Conservation (phyloP, 257 asterid species). For the Parsonsia alboflavescens region DNA sequence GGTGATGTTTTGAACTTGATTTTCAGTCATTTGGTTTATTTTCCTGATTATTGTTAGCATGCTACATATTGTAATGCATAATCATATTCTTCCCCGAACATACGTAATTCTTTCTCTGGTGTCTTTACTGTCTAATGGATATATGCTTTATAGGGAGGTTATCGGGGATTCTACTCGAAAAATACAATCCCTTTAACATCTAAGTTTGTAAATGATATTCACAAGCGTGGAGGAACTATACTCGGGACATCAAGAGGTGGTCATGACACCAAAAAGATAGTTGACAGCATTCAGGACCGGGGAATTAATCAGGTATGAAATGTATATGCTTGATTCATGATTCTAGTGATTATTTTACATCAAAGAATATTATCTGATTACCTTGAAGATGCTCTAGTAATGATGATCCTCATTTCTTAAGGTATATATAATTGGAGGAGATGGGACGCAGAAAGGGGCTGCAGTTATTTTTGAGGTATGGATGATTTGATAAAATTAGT, state of each 20-base stretch:
- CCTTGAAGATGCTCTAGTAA: neutral
- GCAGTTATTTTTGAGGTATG: slow-evolving; percentile 83
- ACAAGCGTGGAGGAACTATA: slow-evolving; percentile 88
- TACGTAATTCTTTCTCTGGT: neutral
- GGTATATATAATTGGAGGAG: slow-evolving; percentile 95
- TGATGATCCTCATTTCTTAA: slow-evolving; percentile 15
- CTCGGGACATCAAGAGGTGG: slow-evolving; percentile 91
- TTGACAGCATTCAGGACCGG: slow-evolving; percentile 89
- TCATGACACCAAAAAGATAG: slow-evolving; percentile 73
- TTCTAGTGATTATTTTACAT: neutral
- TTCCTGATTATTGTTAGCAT: neutral
- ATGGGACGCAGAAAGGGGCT: slow-evolving; percentile 94
- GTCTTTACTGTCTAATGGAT: slow-evolving; percentile 15
- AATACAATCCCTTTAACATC: slow-evolving; percentile 67
- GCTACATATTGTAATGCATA: neutral
- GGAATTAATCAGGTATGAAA: slow-evolving; percentile 76
- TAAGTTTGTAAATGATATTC: slow-evolving; percentile 66
- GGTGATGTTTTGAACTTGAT: neutral
- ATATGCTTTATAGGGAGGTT: slow-evolving; percentile 65
- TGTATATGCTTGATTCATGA: neutral
- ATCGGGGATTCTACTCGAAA: slow-evolving; percentile 71
- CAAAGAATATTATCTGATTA: neutral
- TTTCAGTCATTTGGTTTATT: neutral
- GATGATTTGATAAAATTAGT: neutral
- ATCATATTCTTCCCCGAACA: neutral